Conservation (phyloP, 345 rosid genomes). For the Streptanthus diversifolius region DNA sequence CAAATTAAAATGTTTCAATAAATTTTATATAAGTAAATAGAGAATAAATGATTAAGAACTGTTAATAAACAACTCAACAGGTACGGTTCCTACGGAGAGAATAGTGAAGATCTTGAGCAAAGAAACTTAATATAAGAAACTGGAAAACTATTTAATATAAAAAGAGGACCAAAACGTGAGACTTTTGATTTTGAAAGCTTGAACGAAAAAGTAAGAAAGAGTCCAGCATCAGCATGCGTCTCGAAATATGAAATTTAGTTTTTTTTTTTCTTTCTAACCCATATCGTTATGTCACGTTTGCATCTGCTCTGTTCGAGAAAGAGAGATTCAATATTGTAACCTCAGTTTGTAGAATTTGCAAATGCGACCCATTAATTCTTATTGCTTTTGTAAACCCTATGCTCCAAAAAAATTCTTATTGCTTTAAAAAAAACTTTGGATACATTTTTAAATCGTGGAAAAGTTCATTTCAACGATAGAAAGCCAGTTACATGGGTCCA, state of each 20-base stretch:
- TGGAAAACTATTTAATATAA: background rate
- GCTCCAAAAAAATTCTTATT: background rate
- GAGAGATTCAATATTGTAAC: background rate
- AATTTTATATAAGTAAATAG: background rate
- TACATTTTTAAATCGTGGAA: background rate
- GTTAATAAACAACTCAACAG: background rate
- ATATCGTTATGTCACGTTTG: conserved; percentile 15
- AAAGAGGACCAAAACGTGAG: background rate
- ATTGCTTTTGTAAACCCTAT: no score
- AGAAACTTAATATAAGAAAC: background rate
- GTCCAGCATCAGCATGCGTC: background rate
- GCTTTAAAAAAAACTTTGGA: background rate
- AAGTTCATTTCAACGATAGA: background rate
- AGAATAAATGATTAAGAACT: background rate
- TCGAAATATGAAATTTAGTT: background rate
- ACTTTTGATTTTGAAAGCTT: conserved; percentile 4
- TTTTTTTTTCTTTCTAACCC: background rate
- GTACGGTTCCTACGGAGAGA: background rate
- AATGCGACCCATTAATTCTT: background rate
- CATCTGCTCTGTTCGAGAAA: background rate
- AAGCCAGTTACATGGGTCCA: background rate
- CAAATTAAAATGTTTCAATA: background rate
- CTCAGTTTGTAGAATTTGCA: background rate
- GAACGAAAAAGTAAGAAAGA: conserved; percentile 1
- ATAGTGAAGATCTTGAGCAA: background rate